Evolutionary conservation across 768 basidiomycete genomes (phyloP), one percentile per base, ranked within the genome.

Genomic region (Naganishia onofrii): DNA sequence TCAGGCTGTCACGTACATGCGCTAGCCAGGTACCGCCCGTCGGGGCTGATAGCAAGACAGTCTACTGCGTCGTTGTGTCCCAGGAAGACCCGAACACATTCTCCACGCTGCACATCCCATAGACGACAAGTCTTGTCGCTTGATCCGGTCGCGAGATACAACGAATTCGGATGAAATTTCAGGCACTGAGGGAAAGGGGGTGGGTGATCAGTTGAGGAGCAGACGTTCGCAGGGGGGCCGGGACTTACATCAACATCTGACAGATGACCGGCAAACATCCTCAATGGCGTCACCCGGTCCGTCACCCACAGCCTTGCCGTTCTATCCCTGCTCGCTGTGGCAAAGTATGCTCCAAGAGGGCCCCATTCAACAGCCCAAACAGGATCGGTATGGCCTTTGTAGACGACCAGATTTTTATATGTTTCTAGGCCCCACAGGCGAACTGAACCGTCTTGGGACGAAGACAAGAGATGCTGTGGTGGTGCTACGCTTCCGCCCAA

Each of bases 321-420:
- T 70, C 92, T 84, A 81, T 99, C 96, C 66, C 96, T 84, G 75
- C 93, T 94, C 21, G 88, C 94, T 21, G 91, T 95, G 8, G 96
- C 95, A 80, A 99, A 99, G 82, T 99, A 97, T n/a, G 94, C 87
- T 4, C 96, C 94, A 84, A 92, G 88, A 12, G 96, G 95, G 76
- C 92, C 94, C 96, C 96, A 99, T 78, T 97, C 90, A 15, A 95
- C 93, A 75, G 98, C 96, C 96, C 96, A 99, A 0, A 99, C 89
- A 0, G 96, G 93, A 80, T 96, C 94, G 7, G 74, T 74, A 75
- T 99, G 96, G 0, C 96, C 95, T 38, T 93, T 86, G 78, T 93
- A 99, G 7, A 90, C 93, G 23, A 93, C 93, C 12, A 98, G 82
- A 75, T 96, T 96, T 19, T 90, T 87, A 85, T 93, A 88, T 0